These are phyloP conservation scores for Phytopythium ostracodes DNA, from an alignment of 352 stramenopile species.

Conservation along the genomic window DNA sequence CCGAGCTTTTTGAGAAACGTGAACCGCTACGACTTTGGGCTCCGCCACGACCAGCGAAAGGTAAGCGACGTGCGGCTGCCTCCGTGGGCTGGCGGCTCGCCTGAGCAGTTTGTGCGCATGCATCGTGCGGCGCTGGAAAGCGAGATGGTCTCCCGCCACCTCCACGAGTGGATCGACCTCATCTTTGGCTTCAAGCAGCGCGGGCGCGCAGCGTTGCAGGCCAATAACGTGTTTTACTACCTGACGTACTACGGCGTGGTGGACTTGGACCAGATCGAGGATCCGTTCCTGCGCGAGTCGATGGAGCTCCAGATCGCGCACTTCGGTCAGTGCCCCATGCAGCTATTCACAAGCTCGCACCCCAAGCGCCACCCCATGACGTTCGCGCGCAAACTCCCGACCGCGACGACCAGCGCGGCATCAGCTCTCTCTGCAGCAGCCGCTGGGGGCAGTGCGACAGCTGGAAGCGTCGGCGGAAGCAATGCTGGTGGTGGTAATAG, in stretches of 20 bases:
- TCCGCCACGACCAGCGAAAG: constrained; percentile 57
- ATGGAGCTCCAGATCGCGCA: constrained; percentile 98
- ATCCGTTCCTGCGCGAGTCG: constrained; percentile 90
- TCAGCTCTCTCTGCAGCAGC: not conserved
- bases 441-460: not conserved
- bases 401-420: not conserved
- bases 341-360: constrained; percentile 87
- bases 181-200: constrained; percentile 99
- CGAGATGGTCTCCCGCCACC: constrained; percentile 95
- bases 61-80: constrained; percentile 96
- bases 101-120: constrained; percentile 95
- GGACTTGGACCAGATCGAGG: constrained; percentile 95
- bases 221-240: constrained; percentile 97
- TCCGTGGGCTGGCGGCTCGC: constrained; percentile 93
- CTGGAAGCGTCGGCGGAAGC: not conserved
- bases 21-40: constrained; percentile 96
- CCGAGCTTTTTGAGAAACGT: constrained; percentile 95
- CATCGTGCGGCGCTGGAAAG: constrained; percentile 97
- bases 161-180: constrained; percentile 99
- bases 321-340: constrained; percentile 98
- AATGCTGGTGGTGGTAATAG: not conserved
- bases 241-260: constrained; percentile 93
- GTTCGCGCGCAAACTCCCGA: constrained; percentile 12
- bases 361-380: constrained; percentile 44
- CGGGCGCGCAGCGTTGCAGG: constrained; percentile 90